A percentile compares a stretch with the other conserved stretches of the same genome.
Conservation (phyloP, 441 rosid genomes). For the Pelargonium myrrhifolium region DNA sequence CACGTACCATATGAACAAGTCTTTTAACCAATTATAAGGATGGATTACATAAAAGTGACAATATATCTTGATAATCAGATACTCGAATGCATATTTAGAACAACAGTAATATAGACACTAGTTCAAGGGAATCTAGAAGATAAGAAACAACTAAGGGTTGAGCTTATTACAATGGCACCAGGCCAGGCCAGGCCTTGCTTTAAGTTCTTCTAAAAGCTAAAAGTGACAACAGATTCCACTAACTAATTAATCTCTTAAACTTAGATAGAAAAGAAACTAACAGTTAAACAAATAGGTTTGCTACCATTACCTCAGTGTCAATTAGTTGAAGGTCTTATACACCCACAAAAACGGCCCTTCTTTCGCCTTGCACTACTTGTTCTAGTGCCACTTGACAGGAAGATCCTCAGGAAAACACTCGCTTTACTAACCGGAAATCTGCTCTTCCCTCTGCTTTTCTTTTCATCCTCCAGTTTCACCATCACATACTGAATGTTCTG, state of each 20-base stretch:
- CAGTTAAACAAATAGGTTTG: background rate
- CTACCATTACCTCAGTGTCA: constrained; percentile 25
- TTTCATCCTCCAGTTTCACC: constrained; percentile 69
- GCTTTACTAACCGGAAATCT: constrained; percentile 47
- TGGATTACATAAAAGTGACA: no score
- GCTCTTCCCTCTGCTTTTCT: constrained; percentile 40
- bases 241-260: constrained; percentile 14
- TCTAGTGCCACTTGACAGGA: constrained; percentile 49
- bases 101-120: no score
- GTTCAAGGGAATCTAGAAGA: no score
- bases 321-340: constrained; percentile 34
- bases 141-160: no score
- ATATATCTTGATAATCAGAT: no score
- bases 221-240: constrained; percentile 11
- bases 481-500: constrained; percentile 53
- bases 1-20: no score
- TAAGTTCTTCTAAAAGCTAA: no score
- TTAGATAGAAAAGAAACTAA: constrained; percentile 1
- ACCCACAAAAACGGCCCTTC: constrained; percentile 69
- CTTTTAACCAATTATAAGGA: no score
- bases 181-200: no score
- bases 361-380: constrained; percentile 38
- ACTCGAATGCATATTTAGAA: no score
- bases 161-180: no score
- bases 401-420: constrained; percentile 57